Base-by-base conservation (phyloP, 495 filamentous ascomycete species). In the Tuber brumale region DNA sequence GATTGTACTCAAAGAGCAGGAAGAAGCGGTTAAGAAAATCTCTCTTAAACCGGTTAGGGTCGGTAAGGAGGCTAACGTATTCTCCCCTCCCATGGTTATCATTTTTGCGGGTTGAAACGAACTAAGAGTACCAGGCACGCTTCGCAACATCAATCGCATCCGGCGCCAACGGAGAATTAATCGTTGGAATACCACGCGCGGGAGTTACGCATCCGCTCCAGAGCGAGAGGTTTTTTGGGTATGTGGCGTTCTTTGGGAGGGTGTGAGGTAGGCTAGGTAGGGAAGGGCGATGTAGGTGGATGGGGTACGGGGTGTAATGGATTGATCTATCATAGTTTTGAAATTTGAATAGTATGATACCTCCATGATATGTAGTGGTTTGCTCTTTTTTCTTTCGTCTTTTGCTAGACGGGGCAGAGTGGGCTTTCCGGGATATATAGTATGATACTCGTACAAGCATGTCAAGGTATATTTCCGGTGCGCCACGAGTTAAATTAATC, bases 191-290 rank as follows among this genome's bases (percentile, higher is more conserved):
- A n/a, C 81, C 81, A 48, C 76, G 76, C 70, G 72, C 77, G 48
- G 81, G 81, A 0, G 80, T 76, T 21, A 44, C 70, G 37, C 71
- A 72, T 9, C 72, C 57, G n/a, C 71, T 66, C 16, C 77, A 80
- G 77, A 81, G 72, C 31, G 18, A 70, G 73, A 74, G 77, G 70
- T 82, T 82, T 74, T 82, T 75, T 70, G 81, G 81, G 1, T 81
- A 77, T 4, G 69, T 82, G 4, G 81, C 72, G 16, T 73, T 82
- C 41, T 80, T 78, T 72, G 70, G 42, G 69, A 70, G 41, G 69
- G 57, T 4, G 70, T 72, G 73, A 39, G 70, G 12, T 31, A 41
- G 39, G 71, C 39, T 4, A 0, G 1, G 57, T n/a, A 3, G 6
- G n/a, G n/a, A n/a, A n/a, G 12, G 57, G 57, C 27, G n/a, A n/a